Evolutionary conservation across 495 filamentous ascomycete species (phyloP), one percentile per base, ranked within the genome.

Genomic region (Barbatosphaeria neglecta): DNA sequence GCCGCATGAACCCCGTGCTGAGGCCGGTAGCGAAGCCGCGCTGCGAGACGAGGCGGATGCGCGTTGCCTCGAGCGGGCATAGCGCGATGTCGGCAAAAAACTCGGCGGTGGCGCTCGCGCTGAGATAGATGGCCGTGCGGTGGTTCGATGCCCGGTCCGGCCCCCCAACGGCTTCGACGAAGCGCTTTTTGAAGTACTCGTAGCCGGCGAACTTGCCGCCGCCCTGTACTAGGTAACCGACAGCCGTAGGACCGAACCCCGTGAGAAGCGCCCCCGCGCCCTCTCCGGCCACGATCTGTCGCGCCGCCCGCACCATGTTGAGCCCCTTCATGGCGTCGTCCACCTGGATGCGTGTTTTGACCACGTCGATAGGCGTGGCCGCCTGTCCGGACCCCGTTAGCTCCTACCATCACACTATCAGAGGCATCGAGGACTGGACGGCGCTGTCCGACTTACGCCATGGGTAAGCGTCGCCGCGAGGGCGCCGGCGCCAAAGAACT

Each of bases 401-500:
- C 13, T 1, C 10, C 20, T 16, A 45, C 22, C n/a, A n/a, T 19
- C 20, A 37, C 0, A 41, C 50, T 41, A 48, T 43, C 1, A 22
- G 37, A 16, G 41, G 5, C 13, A 35, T 72, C 85, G 80, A 53
- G 78, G 80, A 48, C 78, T 84, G 62, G n/a, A n/a, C n/a, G n/a
- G n/a, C n/a, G n/a, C n/a, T n/a, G n/a, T n/a, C n/a, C n/a, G n/a
- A n/a, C 86, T 72, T 65, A 77, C 84, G 51, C 87, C 86, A 67
- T 92, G 86, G 35, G 86, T 92, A 58, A 89, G 70, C 43, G 82
- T 82, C 56, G 87, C 90, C 69, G 87, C 89, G 55, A 88, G 76
- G 48, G 86, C 86, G 57, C 85, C 86, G 37, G 86, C 86, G 55
- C 87, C 81, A 56, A 86, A 84, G 72, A 90, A 90, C 55, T 84